Percentiles rank a stretch among this genome's conserved stretches.
Conservation (phyloP, 176 grass and related monocot genomes). For the Typha latifolia region DNA sequence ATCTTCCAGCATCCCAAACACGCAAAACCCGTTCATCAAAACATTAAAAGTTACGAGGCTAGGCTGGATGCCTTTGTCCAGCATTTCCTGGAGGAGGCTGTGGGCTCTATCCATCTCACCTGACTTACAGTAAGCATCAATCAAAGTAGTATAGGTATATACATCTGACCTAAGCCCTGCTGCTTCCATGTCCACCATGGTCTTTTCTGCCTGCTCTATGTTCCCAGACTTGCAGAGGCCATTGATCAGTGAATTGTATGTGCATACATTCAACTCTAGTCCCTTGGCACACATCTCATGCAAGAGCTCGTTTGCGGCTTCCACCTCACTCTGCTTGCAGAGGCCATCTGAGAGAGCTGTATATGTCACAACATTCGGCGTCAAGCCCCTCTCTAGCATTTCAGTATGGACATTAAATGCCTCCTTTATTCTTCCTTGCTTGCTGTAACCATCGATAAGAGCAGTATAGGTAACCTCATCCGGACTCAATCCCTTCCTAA, state of each 20-base stretch:
- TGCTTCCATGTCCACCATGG: conserved; percentile 71
- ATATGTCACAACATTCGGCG: conserved; percentile 90
- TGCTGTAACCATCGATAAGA: conserved; percentile 79
- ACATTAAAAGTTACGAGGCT: conserved; percentile 92
- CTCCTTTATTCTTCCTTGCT: conserved; percentile 60
- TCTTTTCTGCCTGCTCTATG: conserved; percentile 68
- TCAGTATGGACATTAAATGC: conserved; percentile 64
- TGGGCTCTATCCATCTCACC: conserved; percentile 66
- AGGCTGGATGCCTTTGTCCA: conserved; percentile 85
- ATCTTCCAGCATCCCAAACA: conserved; percentile 63
- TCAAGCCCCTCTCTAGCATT: conserved; percentile 54
- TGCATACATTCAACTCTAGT: conserved; percentile 55
- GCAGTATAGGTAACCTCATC: conserved; percentile 75
- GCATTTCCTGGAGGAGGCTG: conserved; percentile 62
- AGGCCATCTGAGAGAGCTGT: conserved; percentile 77
- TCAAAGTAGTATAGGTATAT: conserved; percentile 92
- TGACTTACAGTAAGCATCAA: conserved; percentile 70
- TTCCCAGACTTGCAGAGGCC: conserved; percentile 85
- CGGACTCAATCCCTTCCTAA: conserved; percentile 37
- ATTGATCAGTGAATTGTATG: conserved; percentile 93
- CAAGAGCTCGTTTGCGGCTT: conserved; percentile 75
- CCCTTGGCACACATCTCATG: conserved; percentile 78
- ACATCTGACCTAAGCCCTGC: conserved; percentile 50
- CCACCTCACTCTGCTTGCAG: conserved; percentile 78
- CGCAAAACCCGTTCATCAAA: conserved; percentile 91